Evolutionary conservation across 2,329 filamentous ascomycete genomes (phyloP).

Genomic region (Claviceps maximensis): DNA sequence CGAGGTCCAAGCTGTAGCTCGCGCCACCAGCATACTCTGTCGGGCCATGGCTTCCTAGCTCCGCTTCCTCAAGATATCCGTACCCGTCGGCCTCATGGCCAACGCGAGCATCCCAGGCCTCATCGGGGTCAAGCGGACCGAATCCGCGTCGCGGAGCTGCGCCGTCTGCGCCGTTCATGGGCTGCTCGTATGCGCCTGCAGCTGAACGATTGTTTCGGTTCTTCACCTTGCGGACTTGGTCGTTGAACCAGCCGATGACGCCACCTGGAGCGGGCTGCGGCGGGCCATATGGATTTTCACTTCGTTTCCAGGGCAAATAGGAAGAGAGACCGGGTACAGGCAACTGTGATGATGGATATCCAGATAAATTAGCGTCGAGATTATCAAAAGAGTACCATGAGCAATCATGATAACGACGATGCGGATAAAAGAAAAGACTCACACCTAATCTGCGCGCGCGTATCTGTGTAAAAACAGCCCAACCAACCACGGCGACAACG

Average conservation of each 20-base stretch:
- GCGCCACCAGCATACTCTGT: constrained; percentile 22
- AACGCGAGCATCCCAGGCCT: constrained; percentile 74
- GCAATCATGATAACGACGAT: neutral
- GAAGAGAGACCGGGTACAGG: constrained; percentile 54
- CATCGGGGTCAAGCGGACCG: constrained; percentile 64
- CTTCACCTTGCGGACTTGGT: constrained; percentile 49
- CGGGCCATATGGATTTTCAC: constrained; percentile 33
- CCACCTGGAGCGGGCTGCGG: constrained; percentile 46
- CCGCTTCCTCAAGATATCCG: constrained; percentile 66
- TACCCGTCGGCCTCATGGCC: constrained; percentile 57
- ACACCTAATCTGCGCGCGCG: constrained; percentile 61
- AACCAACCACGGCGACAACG: constrained; percentile 43
- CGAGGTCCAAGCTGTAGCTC: constrained; percentile 37
- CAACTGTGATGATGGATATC: no score
- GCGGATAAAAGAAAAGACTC: constrained; percentile 18
- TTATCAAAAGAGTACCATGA: no score
- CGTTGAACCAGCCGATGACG: constrained; percentile 59
- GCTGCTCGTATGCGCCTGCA: constrained; percentile 59
- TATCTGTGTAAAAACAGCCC: constrained; percentile 58
- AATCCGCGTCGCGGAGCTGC: constrained; percentile 41
- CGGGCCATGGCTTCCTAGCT: constrained; percentile 40
- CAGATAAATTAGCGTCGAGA: no score
- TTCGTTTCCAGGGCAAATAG: constrained; percentile 57
- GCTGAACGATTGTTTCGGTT: constrained; percentile 53
- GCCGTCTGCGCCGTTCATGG: constrained; percentile 22